Percentiles rank a stretch among this genome's conserved stretches.
These are phyloP conservation scores for Hura crepitans DNA, from an alignment of 441 rosid species.

Conservation along the genomic window DNA sequence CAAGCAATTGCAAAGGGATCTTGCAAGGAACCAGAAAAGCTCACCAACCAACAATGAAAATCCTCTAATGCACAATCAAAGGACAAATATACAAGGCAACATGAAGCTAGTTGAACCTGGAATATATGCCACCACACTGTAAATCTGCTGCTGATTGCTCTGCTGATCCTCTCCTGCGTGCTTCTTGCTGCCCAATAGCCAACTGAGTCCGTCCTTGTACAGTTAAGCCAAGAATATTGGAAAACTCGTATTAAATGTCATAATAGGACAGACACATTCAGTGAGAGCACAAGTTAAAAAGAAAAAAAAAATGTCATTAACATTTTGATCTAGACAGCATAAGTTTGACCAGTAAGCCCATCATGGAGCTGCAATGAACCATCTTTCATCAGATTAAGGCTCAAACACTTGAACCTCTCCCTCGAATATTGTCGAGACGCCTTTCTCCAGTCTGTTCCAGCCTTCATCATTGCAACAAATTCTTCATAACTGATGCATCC, in stretches of 20 bases:
- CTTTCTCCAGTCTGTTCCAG: conserved; percentile 98
- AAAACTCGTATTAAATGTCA: conserved; percentile 8
- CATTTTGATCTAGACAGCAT: conserved; percentile 45
- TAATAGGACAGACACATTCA: conserved; percentile 16
- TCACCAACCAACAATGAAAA: too few relatives aligned
- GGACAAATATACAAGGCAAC: conserved; percentile 23
- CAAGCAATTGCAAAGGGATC: conserved; percentile 15
- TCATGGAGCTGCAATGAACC: conserved; percentile 92
- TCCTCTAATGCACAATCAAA: conserved; percentile 17
- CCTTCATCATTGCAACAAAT: conserved; percentile 93
- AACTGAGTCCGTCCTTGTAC: not conserved
- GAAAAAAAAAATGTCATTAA: conserved; percentile 11
- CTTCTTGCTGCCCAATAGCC: conserved; percentile 24
- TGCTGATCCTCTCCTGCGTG: conserved; percentile 3
- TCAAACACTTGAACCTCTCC: conserved; percentile 94
- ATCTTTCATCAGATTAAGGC: conserved; percentile 88
- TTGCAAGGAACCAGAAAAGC: conserved; percentile 20
- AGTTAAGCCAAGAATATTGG: too few relatives aligned
- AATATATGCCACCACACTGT: conserved; percentile 10
- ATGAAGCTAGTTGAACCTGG: conserved; percentile 21
- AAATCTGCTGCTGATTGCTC: conserved; percentile 2
- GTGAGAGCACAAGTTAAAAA: conserved; percentile 20
- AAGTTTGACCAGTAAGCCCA: conserved; percentile 68
- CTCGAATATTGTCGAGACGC: conserved; percentile 97
- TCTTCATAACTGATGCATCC: conserved; percentile 85